Base-by-base conservation (phyloP, 1,284 basidiomycete species). In the Austroboletus niveus region DNA sequence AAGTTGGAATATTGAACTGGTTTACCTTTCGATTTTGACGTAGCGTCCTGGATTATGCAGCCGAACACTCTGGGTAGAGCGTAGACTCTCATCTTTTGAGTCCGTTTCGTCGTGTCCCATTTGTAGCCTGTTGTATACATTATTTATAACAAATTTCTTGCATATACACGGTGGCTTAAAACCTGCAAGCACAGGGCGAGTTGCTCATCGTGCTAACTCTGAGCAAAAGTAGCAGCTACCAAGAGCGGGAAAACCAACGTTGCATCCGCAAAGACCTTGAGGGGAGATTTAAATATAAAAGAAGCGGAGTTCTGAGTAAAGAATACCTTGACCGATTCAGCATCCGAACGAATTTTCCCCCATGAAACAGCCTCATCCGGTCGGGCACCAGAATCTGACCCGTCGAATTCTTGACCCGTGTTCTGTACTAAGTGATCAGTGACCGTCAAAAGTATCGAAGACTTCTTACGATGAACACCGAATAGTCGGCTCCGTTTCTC, bases 321-420 rank as follows among this genome's bases (percentile, higher is more conserved):
- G n/a, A 38, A 24, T 56, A 92, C 94, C 80, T 99, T 99, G 52
- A 99, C 91, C 30, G 90, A 82, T 70, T 97, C 86, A 1, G 96
- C 88, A 11, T 87, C 89, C 29, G 89, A 88, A 44, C 93, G 84
- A 59, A 99, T 98, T 76, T 99, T 99, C 5, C 96, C 97, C 96
- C 96, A 99, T n/a, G 92, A 96, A 20, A 99, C 85, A 4, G 96
- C 97, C 70, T 99, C 96, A 64, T 99, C 97, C 15, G 97, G 97
- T 52, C 94, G 78, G 15, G 97, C 97, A 11, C 96, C 97, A 11
- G 94, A 95, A 71, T 99, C 96, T 5, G 94, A 97, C 1, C 96
- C 96, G 66, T 99, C 97, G 62, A 98, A 99, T 75, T 99, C 96
- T 75, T 99, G 96, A 0, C 96, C 96, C 0, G 96, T 99, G 67